These are phyloP conservation scores for Colletotrichum sp. DNA, from an alignment of 2,329 filamentous ascomycete genomes.

Conservation along the genomic window DNA sequence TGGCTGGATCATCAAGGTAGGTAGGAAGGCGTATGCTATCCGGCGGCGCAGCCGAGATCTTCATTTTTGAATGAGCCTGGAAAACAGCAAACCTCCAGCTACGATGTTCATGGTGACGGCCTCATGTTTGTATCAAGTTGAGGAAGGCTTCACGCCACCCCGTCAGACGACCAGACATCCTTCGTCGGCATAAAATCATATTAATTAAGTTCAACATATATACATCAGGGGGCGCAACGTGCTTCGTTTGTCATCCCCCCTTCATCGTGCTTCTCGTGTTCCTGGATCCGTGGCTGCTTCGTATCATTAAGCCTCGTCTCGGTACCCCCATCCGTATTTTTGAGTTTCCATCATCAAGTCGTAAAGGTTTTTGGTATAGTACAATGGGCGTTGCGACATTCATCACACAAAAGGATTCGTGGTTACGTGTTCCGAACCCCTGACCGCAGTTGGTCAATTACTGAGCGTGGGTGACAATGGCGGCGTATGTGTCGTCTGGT, in stretches of 20 bases:
- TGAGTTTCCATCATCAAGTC: background rate
- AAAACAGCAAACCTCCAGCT: no score
- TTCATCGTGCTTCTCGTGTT: background rate
- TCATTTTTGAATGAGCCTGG: background rate
- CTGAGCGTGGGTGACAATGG: constrained; percentile 85
- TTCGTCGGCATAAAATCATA: background rate
- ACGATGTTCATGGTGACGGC: background rate
- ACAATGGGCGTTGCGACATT: background rate
- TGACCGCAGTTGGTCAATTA: background rate
- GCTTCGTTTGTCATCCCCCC: background rate
- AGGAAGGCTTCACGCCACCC: background rate
- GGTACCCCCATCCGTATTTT: background rate
- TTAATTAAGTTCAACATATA: background rate
- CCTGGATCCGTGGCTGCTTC: background rate
- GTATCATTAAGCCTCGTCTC: constrained; percentile 4
- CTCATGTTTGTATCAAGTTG: no score
- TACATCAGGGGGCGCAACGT: background rate
- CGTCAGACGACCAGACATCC: background rate
- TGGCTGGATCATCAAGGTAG: background rate
- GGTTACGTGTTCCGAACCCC: background rate
- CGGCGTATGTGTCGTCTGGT: constrained; percentile 86
- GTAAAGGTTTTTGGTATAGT: background rate
- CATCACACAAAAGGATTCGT: background rate
- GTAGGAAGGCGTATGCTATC: fast-evolving
- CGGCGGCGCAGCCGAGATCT: background rate